These are phyloP conservation scores for Malassezia arunalokei DNA, from an alignment of 1,284 basidiomycete genomes.

Conservation along the genomic window DNA sequence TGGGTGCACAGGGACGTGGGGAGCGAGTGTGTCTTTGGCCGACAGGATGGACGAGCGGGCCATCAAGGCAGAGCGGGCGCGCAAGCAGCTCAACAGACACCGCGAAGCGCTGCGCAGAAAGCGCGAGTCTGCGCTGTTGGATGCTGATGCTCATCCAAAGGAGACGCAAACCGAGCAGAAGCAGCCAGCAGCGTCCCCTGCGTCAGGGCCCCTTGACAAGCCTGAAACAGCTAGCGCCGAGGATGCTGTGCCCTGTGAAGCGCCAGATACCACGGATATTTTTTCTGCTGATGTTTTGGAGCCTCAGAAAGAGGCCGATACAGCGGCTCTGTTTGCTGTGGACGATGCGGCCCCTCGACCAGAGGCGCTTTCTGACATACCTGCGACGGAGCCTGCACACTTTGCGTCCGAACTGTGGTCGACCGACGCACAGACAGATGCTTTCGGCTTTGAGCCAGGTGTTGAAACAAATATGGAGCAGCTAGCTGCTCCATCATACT, in stretches of 20 bases:
- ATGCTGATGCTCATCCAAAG: neutral
- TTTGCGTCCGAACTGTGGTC: slow-evolving; percentile 6
- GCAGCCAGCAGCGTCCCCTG: too few relatives aligned
- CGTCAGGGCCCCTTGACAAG: neutral
- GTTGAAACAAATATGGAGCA: neutral
- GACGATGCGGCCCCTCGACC: neutral
- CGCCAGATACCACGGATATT: neutral
- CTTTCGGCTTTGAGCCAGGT: neutral
- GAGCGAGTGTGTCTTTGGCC: neutral
- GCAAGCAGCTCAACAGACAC: slow-evolving; percentile 14
- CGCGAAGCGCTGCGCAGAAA: slow-evolving; percentile 11
- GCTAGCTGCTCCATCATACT: neutral
- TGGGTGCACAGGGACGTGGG: neutral
- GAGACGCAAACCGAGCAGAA: too few relatives aligned
- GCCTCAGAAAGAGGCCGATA: neutral
- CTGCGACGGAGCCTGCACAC: neutral
- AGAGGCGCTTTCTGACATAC: neutral
- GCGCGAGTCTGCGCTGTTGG: slow-evolving; percentile 1
- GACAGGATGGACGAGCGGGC: slow-evolving; percentile 13
- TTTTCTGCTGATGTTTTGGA: too few relatives aligned
- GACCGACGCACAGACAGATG: neutral
- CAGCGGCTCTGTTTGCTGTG: neutral
- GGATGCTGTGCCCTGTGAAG: neutral
- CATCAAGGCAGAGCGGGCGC: slow-evolving; percentile 15
- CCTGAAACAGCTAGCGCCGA: neutral